Conservation (phyloP, 2,329 filamentous ascomycete genomes). For the Cytospora piceae region DNA sequence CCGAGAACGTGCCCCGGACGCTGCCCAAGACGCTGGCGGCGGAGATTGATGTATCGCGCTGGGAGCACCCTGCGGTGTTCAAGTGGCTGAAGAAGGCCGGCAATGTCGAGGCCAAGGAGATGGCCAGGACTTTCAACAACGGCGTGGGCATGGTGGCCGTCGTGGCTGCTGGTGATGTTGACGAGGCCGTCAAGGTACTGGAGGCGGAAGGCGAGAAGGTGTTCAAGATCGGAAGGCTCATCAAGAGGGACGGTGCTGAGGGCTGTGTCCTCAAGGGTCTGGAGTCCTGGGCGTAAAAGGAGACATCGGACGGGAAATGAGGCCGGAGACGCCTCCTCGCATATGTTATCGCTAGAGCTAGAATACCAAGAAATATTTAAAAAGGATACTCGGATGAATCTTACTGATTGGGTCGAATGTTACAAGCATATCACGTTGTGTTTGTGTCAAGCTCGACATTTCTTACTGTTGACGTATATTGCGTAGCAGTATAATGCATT, state of each 20-base stretch:
- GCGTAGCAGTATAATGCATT: too few species aligned
- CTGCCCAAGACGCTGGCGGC: conserved; percentile 78
- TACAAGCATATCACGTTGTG: too few species aligned
- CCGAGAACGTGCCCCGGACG: conserved; percentile 95
- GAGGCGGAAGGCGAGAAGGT: conserved; percentile 75
- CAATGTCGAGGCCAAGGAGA: conserved; percentile 76
- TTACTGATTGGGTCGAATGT: too few species aligned
- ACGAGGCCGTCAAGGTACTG: conserved; percentile 63
- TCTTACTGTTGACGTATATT: too few species aligned
- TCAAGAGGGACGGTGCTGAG: conserved; percentile 55
- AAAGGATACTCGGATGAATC: too few species aligned
- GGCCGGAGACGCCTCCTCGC: not conserved
- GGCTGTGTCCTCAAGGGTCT: conserved; percentile 54
- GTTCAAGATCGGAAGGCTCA: conserved; percentile 73
- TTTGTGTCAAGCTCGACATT: too few species aligned
- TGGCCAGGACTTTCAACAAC: conserved; percentile 92
- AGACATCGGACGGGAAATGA: not conserved
- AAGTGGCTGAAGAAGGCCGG: conserved; percentile 77
- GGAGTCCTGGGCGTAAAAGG: conserved; percentile 25
- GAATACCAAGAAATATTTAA: too few species aligned
- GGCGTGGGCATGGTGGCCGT: conserved; percentile 94
- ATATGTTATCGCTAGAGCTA: not conserved
- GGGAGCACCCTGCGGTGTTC: conserved; percentile 80
- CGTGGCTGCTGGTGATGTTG: conserved; percentile 67
- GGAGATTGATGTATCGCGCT: conserved; percentile 76